These are phyloP conservation scores for Cercospora sojina DNA, from an alignment of 2,329 filamentous ascomycete species.

Conservation along the genomic window DNA sequence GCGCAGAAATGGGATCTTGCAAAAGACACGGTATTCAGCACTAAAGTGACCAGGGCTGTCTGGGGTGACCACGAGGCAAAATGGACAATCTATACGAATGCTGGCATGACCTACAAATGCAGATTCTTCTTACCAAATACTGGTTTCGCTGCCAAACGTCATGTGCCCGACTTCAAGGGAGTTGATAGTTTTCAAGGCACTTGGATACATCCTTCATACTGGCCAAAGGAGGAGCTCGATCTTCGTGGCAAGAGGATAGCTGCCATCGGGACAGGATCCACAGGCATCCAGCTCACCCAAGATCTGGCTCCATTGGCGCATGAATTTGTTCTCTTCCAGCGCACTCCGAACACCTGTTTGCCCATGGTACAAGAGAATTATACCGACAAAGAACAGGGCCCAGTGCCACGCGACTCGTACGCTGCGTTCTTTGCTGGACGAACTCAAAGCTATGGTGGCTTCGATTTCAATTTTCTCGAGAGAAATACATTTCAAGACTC, in stretches of 20 bases:
- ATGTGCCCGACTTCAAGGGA: conserved; percentile 38
- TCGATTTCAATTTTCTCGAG: conserved; percentile 40
- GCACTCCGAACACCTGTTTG: conserved; percentile 59
- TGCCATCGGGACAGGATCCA: conserved; percentile 45
- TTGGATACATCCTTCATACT: conserved; percentile 41
- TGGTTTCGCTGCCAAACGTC: conserved; percentile 40
- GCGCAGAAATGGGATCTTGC: conserved; percentile 56
- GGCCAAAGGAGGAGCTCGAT: conserved; percentile 28
- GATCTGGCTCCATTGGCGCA: conserved; percentile 27
- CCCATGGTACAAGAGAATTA: conserved; percentile 48
- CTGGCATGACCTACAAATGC: not conserved
- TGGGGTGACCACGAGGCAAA: conserved; percentile 46
- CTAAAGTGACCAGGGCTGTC: conserved; percentile 52
- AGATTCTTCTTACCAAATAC: not conserved
- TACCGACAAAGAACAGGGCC: not conserved
- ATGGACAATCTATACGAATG: not conserved
- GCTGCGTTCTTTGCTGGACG: conserved; percentile 46
- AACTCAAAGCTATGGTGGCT: conserved; percentile 43
- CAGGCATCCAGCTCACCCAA: conserved; percentile 41
- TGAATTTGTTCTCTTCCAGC: conserved; percentile 59
- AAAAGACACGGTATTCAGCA: conserved; percentile 58
- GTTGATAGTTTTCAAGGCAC: conserved; percentile 41
- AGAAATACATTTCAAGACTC: conserved; percentile 3
- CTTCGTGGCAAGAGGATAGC: conserved; percentile 38
- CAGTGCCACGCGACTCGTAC: conserved; percentile 34